Evolutionary conservation across 371 early-diverging fungal species (phyloP).

Genomic region (Mortierella sp.): DNA sequence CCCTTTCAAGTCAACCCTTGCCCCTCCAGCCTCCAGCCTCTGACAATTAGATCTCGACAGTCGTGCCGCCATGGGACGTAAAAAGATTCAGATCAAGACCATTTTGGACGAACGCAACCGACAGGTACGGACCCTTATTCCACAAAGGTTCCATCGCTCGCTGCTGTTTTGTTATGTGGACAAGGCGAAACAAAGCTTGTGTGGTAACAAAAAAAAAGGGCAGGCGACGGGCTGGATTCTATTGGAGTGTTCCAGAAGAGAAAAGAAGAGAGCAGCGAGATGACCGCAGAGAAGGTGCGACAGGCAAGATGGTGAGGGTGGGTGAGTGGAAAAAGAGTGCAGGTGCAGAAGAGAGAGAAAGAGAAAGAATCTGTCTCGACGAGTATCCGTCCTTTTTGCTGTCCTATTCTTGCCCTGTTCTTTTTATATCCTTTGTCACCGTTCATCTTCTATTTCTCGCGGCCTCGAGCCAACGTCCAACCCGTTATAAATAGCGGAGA

Average conservation of each 20-base stretch:
- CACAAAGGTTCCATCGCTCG: too few relatives aligned
- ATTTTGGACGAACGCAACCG: slow-evolving; percentile 95
- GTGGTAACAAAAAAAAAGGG: slow-evolving; percentile 1
- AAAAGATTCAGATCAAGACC: slow-evolving; percentile 96
- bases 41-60: not conserved
- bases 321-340: slow-evolving; percentile 2
- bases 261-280: not conserved
- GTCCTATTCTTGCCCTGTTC: slow-evolving; percentile 26
- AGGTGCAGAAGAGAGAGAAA: not conserved
- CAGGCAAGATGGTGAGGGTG: not conserved
- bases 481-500: slow-evolving; percentile 27
- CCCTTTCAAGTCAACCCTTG: too few relatives aligned
- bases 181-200: not conserved
- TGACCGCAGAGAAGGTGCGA: not conserved
- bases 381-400: slow-evolving; percentile 5
- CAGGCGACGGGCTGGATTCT: too few relatives aligned
- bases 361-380: slow-evolving; percentile 1
- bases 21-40: too few relatives aligned
- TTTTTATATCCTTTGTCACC: slow-evolving; percentile 27
- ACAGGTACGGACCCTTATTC: slow-evolving; percentile 66
- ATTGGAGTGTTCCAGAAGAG: too few relatives aligned
- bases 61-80: slow-evolving; percentile 83
- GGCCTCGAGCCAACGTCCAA: slow-evolving; percentile 1
- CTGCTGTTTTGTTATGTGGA: too few relatives aligned
- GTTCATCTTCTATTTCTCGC: slow-evolving; percentile 27